Base-by-base conservation (phyloP, 345 rosid genomes). In the Pistacia atlantica region DNA sequence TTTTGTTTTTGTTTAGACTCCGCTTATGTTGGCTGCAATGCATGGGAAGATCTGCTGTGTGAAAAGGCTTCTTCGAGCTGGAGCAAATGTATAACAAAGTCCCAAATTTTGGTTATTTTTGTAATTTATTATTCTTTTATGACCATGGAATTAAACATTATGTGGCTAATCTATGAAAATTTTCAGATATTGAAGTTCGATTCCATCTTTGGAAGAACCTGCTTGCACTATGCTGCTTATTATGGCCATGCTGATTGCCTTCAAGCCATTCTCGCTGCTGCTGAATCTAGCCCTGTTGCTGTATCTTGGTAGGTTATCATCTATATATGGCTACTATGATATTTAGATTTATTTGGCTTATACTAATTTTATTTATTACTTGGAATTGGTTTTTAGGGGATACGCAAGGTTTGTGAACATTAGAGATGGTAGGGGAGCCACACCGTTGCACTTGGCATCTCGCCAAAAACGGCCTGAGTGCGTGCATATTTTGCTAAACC, bases 11-110 rank as follows among this genome's bases (percentile, higher is more conserved):
- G 57, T 80, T 72, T 71, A 97, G 99, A 91, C 98, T 78, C 99
- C 99, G 13, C 91, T 97, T 63, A 97, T 94, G 99, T 76, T 97
- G 67, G 98, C 99, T 72, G 98, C 98, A 75, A 97, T 97, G 98
- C 88, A 90, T 74, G 99, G 99, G 35, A 97, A 87, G 83, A 90
- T 90, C 79, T 74, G 80, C 38, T 97, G 98, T 72, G 84, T 97
- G 84, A 81, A 87, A 84, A 94, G 87, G 88, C 94, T 97, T 69
- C 81, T 95, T 63, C 92, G 89, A 85, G 97, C 96, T 25, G 99
- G 98, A 69, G 99, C 98, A 81, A 94, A 97, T 88, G 99, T 96
- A 87, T 69, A 92, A 57, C 58, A 51, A 79, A 62, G 28, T 73
- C 49, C 59, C 25, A 64, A 8, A 16, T 55, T 51, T 72, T 31